Evolutionary conservation across 345 rosid species (phyloP).

Genomic region (Hypericum androsaemum): DNA sequence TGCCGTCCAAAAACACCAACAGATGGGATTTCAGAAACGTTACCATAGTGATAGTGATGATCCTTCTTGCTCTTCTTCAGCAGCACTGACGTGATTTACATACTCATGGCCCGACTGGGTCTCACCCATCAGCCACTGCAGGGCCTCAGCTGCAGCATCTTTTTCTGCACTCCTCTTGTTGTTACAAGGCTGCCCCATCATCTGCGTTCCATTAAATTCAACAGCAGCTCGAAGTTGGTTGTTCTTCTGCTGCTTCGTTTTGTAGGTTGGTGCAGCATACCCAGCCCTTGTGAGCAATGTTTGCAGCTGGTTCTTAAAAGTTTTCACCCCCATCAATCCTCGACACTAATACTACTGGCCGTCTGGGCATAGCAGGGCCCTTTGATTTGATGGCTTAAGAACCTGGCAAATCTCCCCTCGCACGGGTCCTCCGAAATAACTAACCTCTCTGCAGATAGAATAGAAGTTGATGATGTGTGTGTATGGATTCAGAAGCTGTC

Average conservation of each 20-base stretch:
- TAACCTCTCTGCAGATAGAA: slow-evolving; percentile 45
- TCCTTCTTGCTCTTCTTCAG: slow-evolving; percentile 72
- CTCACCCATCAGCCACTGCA: slow-evolving; percentile 65
- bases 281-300: slow-evolving; percentile 82
- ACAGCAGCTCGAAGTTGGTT: slow-evolving; percentile 59
- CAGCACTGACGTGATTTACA: slow-evolving; percentile 48
- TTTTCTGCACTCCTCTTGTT: slow-evolving; percentile 92
- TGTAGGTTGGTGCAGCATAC: slow-evolving; percentile 52
- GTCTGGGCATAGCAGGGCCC: slow-evolving; percentile 20
- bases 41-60: slow-evolving; percentile 28
- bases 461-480: slow-evolving; percentile 41
- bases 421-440: slow-evolving; percentile 52
- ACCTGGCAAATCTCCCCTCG: slow-evolving; percentile 62
- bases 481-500: slow-evolving; percentile 57
- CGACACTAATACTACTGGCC: slow-evolving; percentile 30
- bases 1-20: not conserved
- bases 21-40: not conserved
- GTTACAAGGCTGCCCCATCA: slow-evolving; percentile 72
- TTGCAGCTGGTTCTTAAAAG: slow-evolving; percentile 80
- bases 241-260: slow-evolving; percentile 63
- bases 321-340: slow-evolving; percentile 77
- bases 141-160: slow-evolving; percentile 90
- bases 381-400: slow-evolving; percentile 22
- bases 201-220: slow-evolving; percentile 63
- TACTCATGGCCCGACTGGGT: slow-evolving; percentile 35